These are phyloP conservation scores for Jatropha podagrica DNA, from an alignment of 441 rosid genomes.

Conservation along the genomic window DNA sequence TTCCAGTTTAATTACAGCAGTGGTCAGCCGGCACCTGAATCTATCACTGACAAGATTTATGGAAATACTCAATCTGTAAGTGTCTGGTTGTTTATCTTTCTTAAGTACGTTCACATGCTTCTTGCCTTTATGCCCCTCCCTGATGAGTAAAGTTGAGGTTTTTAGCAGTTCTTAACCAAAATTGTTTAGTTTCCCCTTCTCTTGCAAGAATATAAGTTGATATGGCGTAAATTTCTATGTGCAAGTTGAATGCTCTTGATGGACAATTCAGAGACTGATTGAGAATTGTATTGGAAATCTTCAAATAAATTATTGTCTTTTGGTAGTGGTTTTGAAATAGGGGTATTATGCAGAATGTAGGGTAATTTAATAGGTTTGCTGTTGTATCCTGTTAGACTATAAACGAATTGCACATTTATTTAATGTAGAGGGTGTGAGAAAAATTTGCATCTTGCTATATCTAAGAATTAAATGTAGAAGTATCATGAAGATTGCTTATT, in stretches of 20 bases:
- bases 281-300: background rate
- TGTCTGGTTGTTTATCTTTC: constrained; percentile 21
- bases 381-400: background rate
- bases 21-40: constrained; percentile 95
- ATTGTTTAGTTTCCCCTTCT: background rate
- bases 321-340: background rate
- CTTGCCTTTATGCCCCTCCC: constrained; percentile 7
- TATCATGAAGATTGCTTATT: background rate
- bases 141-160: background rate
- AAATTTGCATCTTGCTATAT: background rate
- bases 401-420: background rate
- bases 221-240: background rate
- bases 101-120: background rate
- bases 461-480: background rate
- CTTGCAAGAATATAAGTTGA: constrained; percentile 2
- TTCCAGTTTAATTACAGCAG: constrained; percentile 91
- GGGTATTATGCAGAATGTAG: background rate
- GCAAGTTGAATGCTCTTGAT: background rate
- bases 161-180: background rate
- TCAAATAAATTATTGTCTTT: background rate
- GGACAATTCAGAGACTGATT: background rate
- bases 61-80: constrained; percentile 98
- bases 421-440: background rate
- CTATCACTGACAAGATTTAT: constrained; percentile 91
- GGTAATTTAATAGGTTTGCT: background rate